A percentile compares a stretch with the other conserved stretches of the same genome.
Conservation (phyloP, 2,329 filamentous ascomycete species). For the Fusarium staphyleae region DNA sequence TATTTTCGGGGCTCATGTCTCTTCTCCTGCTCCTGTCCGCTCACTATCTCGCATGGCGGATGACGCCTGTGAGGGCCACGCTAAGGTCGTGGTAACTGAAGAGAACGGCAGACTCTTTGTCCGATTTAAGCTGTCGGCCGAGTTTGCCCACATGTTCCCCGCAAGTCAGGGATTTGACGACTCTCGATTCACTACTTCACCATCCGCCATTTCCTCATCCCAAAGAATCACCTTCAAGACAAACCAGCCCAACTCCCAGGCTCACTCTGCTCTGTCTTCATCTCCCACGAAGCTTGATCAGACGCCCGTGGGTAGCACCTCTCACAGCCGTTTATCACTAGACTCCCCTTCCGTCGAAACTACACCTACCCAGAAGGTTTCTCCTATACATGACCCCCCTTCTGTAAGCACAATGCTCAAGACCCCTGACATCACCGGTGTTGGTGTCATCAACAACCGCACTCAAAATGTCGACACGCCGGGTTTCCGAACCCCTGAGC, state of each 20-base stretch:
- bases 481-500: slow-evolving; percentile 14
- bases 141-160: slow-evolving; percentile 44
- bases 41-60: slow-evolving; percentile 41
- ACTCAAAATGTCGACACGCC: background rate
- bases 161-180: slow-evolving; percentile 41
- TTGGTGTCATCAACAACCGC: background rate
- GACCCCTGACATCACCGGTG: slow-evolving; percentile 10
- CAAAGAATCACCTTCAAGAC: slow-evolving; percentile 31
- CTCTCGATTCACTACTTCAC: slow-evolving; percentile 34
- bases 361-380: background rate
- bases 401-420: background rate
- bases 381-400: background rate
- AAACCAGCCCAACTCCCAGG: background rate
- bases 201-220: slow-evolving; percentile 35
- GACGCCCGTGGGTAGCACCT: background rate
- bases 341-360: background rate
- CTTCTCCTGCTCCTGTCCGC: slow-evolving; percentile 32
- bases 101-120: slow-evolving; percentile 46
- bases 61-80: slow-evolving; percentile 39
- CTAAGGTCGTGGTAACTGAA: slow-evolving; percentile 43
- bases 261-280: background rate
- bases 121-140: slow-evolving; percentile 49
- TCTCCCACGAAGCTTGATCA: slow-evolving; percentile 1
- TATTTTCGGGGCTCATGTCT: slow-evolving; percentile 43
- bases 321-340: background rate